Conservation (phyloP, 1,284 basidiomycete species). For the Pyrrhoderma noxium region DNA sequence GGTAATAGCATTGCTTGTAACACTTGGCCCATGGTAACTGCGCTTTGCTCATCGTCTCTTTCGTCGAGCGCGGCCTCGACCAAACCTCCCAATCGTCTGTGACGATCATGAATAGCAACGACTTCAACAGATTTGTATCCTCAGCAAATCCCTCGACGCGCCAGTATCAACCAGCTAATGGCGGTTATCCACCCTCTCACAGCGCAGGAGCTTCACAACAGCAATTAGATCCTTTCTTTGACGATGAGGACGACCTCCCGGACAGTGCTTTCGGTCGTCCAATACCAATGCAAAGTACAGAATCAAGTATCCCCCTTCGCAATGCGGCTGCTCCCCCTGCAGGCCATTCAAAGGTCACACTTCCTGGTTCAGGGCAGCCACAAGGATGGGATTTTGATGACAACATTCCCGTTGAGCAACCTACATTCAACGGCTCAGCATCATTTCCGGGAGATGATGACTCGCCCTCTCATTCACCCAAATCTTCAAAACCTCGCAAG, state of each 20-base stretch:
- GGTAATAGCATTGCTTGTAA: background rate
- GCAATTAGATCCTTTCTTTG: constrained; percentile 73
- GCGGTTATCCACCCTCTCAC: constrained; percentile 49
- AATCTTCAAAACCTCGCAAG: constrained; percentile 24
- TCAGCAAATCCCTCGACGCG: constrained; percentile 61
- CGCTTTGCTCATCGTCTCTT: background rate
- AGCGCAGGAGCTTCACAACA: constrained; percentile 29
- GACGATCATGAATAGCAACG: constrained; percentile 48
- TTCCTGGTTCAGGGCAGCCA: constrained; percentile 38
- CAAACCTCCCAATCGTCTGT: constrained; percentile 4
- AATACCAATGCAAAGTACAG: constrained; percentile 59
- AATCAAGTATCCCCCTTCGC: constrained; percentile 58
- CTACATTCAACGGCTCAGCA: constrained; percentile 35
- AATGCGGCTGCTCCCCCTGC: constrained; percentile 52
- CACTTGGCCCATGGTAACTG: too few relatives aligned
- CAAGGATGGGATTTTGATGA: constrained; percentile 70
- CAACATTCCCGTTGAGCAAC: constrained; percentile 39
- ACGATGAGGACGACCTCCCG: constrained; percentile 64
- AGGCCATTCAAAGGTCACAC: constrained; percentile 42
- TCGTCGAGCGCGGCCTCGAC: constrained; percentile 3
- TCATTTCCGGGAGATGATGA: constrained; percentile 32
- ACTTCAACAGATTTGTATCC: constrained; percentile 67
- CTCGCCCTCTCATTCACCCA: constrained; percentile 22
- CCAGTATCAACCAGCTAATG: constrained; percentile 44
- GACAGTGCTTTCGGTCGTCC: constrained; percentile 57